phyloP scores from a whole-genome alignment of 257 asterid genomes.

The Solanum pinnatisectum region DNA sequence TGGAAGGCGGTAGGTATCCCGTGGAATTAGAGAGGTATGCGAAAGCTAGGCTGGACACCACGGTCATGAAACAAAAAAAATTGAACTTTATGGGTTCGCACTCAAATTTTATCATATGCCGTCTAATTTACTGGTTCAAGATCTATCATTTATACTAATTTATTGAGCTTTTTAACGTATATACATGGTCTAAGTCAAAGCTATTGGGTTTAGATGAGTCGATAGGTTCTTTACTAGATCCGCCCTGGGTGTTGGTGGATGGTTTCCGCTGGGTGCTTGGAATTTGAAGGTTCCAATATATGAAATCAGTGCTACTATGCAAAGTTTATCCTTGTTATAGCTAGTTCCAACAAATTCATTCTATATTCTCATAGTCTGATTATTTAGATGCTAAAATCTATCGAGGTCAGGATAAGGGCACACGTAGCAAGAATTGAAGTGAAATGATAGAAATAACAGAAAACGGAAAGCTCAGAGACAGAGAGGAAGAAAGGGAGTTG shows the following conservation, averaged over 20 bases:
- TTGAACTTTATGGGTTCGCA: background rate
- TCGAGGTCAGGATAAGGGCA: background rate
- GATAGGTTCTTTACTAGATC: background rate
- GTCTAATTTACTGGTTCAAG: background rate
- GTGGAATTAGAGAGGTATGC: no score
- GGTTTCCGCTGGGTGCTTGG: background rate
- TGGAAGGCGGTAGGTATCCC: no score
- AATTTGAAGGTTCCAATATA: background rate
- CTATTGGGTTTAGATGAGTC: background rate
- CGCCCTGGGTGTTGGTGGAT: background rate
- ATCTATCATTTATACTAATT: background rate
- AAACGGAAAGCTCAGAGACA: background rate
- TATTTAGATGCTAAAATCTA: background rate
- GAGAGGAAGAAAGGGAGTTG: background rate
- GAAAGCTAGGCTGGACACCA: no score
- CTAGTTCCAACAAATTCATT: background rate
- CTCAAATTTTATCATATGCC: background rate
- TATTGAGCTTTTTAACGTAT: background rate
- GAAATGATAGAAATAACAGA: background rate
- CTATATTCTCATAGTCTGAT: background rate
- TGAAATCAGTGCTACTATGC: background rate
- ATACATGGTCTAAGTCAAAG: background rate
- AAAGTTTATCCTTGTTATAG: background rate
- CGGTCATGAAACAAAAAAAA: background rate
- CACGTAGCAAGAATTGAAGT: background rate